Base-by-base conservation (phyloP, 1,139 yeast species). In the Citeromyces hawaiiensis region DNA sequence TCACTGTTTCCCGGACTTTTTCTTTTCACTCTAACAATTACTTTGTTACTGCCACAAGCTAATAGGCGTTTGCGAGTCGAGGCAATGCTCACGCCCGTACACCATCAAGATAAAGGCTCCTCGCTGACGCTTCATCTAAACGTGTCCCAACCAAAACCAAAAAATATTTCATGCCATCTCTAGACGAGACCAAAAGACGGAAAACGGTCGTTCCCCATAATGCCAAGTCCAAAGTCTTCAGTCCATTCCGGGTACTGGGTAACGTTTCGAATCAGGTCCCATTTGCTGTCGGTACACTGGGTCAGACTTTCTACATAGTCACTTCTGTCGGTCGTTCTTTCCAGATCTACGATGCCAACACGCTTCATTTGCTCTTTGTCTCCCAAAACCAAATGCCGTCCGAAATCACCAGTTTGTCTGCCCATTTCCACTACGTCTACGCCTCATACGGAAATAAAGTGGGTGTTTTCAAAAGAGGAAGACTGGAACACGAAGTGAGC, bases 311-410 rank as follows among this genome's bases (percentile, higher is more conserved):
- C 52, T 82, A 88, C 50, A 75, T 86, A 37, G 94, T 83, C 10
- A 88, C 98, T 0, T 78, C 86, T 31, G 95, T 91, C 21, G 98
- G 96, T 4, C 70, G 76, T 43, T 72, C 93, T 1, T 86, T 91
- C 60, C 98, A 91, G 57, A 85, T 91, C 32, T 93, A 83, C 53
- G 98, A 91, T 62, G 95, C 95, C 13, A 75, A 91, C 35, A 86
- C 85, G 4, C 67, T 91, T 46, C 94, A 85, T 50, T 66, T 91
- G 47, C 63, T 91, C 32, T 93, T 91, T 60, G 94, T 91, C 9
- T 85, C 96, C 2, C 85, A 77, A 47, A 72, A 71, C 25, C 93
- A 83, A 54, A 79, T 95, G 0, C 70, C 80, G 0, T 55, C 73
- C 9, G 72, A 73, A 43, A 88, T 91, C 48, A 72, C 81, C 10